A percentile compares a stretch with the other conserved stretches of the same genome.
phyloP scores from a whole-genome alignment of 805 yeast species.

The Pichia rugopelliculosa region DNA sequence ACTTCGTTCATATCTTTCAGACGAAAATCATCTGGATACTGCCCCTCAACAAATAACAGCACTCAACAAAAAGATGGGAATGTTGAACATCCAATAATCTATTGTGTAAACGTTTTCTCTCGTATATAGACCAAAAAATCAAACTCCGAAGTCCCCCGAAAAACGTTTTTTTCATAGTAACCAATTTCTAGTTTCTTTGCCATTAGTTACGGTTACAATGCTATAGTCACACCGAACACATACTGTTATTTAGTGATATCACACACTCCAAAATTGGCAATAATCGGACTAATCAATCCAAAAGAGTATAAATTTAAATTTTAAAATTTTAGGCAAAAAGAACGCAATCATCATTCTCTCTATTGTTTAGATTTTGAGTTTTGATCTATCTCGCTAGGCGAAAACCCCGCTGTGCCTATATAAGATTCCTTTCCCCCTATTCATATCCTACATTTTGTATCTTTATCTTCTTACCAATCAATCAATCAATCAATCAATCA shows the following conservation, averaged over 20 bases:
- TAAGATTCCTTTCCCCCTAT: neutral
- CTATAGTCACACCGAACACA: no score
- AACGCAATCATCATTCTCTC: neutral
- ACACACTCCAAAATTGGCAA: no score
- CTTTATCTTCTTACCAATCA: neutral
- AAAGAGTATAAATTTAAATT: no score
- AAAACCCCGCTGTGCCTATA: neutral
- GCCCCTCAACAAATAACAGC: neutral
- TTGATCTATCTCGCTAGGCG: neutral
- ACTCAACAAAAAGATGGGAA: conserved; percentile 4
- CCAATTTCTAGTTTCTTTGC: no score
- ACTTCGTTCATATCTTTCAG: conserved; percentile 50
- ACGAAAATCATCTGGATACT: conserved; percentile 33
- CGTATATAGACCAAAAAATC: neutral
- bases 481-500: neutral
- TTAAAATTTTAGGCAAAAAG: neutral
- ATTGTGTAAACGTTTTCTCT: neutral
- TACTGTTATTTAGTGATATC: no score
- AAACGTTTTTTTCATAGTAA: neutral
- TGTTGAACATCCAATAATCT: neutral
- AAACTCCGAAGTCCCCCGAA: neutral
- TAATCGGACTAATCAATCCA: no score
- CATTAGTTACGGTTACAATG: no score
- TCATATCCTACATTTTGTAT: neutral
- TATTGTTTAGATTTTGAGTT: no score